phyloP scores from a whole-genome alignment of 768 basidiomycete species.

The Lactifluus pinguis region DNA sequence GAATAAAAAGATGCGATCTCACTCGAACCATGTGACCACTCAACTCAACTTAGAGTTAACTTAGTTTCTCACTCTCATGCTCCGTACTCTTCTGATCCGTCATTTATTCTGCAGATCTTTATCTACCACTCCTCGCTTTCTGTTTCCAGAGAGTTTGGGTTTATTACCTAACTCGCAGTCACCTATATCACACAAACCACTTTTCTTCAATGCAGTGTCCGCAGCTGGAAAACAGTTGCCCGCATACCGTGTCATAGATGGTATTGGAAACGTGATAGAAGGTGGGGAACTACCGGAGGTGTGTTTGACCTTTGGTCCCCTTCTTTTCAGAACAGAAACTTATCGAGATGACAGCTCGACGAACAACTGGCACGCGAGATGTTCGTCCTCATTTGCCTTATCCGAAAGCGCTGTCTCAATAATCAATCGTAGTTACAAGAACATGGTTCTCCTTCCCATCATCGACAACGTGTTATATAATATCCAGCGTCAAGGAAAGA shows the following conservation, averaged over 20 bases:
- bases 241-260: conserved; percentile 80
- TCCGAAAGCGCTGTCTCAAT: neutral
- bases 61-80: neutral
- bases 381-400: conserved; percentile 27
- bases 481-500: conserved; percentile 89
- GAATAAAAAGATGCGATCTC: neutral
- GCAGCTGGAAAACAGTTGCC: conserved; percentile 59
- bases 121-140: conserved; percentile 16
- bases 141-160: conserved; percentile 23
- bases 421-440: conserved; percentile 45
- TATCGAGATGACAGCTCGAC: conserved; percentile 42
- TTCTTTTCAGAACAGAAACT: neutral
- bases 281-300: conserved; percentile 75
- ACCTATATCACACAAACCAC: conserved; percentile 57
- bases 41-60: too few relatives aligned
- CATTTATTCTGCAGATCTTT: conserved; percentile 15
- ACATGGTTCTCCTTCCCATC: conserved; percentile 73
- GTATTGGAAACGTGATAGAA: conserved; percentile 61
- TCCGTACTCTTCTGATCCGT: conserved; percentile 9
- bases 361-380: conserved; percentile 56
- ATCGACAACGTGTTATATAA: conserved; percentile 87
- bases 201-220: conserved; percentile 76
- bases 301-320: conserved; percentile 16
- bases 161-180: conserved; percentile 39
- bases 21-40: too few relatives aligned